These are phyloP conservation scores for Glaciozyma martinii DNA, from an alignment of 768 basidiomycete genomes.

Conservation along the genomic window DNA sequence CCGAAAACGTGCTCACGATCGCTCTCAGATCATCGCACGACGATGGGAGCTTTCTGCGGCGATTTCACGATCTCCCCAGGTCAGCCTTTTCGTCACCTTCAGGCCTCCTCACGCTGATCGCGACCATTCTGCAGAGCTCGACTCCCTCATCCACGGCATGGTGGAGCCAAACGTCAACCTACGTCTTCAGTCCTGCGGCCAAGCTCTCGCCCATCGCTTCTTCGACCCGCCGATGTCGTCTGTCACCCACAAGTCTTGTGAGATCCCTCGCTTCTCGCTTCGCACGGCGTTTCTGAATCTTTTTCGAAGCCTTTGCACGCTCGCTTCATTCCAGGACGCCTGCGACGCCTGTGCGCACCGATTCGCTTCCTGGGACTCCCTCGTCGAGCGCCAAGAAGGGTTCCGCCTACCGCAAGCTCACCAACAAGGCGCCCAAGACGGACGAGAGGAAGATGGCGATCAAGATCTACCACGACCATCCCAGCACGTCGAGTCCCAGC, in stretches of 20 bases:
- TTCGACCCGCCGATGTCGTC: slow-evolving; percentile 13
- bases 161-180: slow-evolving; percentile 18
- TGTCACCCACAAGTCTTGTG: background rate
- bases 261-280: background rate
- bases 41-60: slow-evolving; percentile 27
- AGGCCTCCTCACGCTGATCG: background rate
- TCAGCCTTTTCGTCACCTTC: background rate
- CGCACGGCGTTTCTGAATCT: background rate
- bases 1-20: background rate
- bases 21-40: slow-evolving; percentile 19
- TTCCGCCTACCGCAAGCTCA: background rate
- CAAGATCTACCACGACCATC: background rate
- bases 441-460: background rate
- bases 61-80: slow-evolving; percentile 18
- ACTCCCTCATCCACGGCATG: slow-evolving; percentile 30
- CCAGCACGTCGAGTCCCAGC: background rate
- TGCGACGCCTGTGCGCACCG: background rate
- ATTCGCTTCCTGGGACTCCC: background rate
- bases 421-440: background rate
- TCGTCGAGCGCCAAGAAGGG: slow-evolving; percentile 1
- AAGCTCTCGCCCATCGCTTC: slow-evolving; percentile 28
- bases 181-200: slow-evolving; percentile 22
- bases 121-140: slow-evolving; percentile 8
- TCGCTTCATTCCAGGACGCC: background rate
- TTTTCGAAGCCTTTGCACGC: background rate